Evolutionary conservation across 106 monocot genomes (phyloP), one percentile per base, ranked within the genome.

Genomic region (Dendrobium officinale): DNA sequence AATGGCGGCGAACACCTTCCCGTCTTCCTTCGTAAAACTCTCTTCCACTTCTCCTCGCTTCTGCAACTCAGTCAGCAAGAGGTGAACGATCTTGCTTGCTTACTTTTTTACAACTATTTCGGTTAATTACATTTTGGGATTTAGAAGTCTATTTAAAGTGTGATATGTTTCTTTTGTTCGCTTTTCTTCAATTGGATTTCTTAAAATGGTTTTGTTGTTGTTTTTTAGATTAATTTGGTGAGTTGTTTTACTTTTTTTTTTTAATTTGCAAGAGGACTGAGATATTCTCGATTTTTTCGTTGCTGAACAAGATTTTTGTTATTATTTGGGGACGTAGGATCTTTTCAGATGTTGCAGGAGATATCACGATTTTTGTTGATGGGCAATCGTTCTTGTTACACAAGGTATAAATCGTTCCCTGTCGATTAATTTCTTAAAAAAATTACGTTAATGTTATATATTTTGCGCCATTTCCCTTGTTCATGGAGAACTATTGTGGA

Each of bases 341-440:
- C 47, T 91, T 93, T 77, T 93, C 91, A 9, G 96, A 96, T 87
- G 88, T 93, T 43, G 88, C 82, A 56, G 91, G 93, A 2, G 96
- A 96, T 86, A 86, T 96, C 55, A 84, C 88, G 27, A 68, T 96
- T 18, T 86, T 78, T 64, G 91, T 93, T 18, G 93, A 96, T 81
- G 90, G 89, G 1, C 89, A 90, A 78, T 85, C 93, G 42, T 91
- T 96, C 74, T 73, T 96, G n/a, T 82, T 96, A 76, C 96, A 96
- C 78, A 96, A 96, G 96, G 96, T 96, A 61, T 22, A 56, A 56
- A 56, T 19, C 15, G 19, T 9, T 45, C 45, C 10, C 51, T 51
- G 13, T 51, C 51, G 16, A 51, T 51, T 51, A 51, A 51, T 51
- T 51, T 1, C 16, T 51, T 13, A 51, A 51, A 13, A 51, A 51